Percentiles rank a stretch among this genome's conserved stretches.
phyloP scores from a whole-genome alignment of 306 rosid species.

The Corylus americana region DNA sequence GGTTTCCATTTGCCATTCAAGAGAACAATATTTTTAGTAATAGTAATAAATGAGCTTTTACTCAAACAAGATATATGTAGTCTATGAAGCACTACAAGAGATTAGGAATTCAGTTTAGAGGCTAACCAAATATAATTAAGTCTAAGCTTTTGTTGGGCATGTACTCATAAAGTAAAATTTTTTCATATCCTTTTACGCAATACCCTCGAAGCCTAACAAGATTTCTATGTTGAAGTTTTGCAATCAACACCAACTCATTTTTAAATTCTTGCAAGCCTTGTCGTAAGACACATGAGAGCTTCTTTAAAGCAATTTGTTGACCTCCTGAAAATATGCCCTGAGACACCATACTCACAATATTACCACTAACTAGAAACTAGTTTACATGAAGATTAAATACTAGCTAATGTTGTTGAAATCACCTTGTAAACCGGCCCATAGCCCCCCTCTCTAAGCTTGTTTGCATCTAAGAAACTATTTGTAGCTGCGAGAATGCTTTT shows the following conservation, averaged over 20 bases:
- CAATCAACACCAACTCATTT: conserved; percentile 37
- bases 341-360: not conserved
- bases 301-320: no score
- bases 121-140: conserved; percentile 47
- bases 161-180: conserved; percentile 48
- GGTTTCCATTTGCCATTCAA: not conserved
- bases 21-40: not conserved
- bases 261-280: no score
- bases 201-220: conserved; percentile 51
- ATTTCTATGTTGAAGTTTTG: conserved; percentile 54
- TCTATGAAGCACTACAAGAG: not conserved
- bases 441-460: conserved; percentile 57
- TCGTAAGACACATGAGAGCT: no score
- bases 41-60: no score
- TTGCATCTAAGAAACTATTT: conserved; percentile 46
- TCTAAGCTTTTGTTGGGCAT: conserved; percentile 56
- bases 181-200: conserved; percentile 42
- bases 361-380: no score
- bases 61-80: not conserved
- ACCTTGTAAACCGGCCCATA: conserved; percentile 65
- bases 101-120: not conserved
- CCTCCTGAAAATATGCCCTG: conserved; percentile 16
- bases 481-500: conserved; percentile 40
- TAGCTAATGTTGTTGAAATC: no score
- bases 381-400: no score